Conservation (phyloP, 768 basidiomycete genomes). For the Tubosaeta brunneosetosa region DNA sequence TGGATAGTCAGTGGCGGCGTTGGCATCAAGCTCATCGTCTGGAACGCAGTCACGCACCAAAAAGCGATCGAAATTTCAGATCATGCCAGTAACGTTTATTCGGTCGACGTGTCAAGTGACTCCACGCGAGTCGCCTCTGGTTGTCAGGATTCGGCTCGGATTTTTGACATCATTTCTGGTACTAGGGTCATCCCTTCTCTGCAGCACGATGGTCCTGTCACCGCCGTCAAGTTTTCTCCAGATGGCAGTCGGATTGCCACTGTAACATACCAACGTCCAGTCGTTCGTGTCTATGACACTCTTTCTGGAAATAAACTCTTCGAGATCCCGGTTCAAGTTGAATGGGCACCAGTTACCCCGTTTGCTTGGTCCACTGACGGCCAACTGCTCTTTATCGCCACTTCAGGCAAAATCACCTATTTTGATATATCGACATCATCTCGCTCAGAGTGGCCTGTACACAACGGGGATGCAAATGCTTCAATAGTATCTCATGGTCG, state of each 20-base stretch:
- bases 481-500: background rate
- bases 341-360: background rate
- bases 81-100: background rate
- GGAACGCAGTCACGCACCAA: background rate
- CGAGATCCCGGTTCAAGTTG: background rate
- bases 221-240: constrained; percentile 1
- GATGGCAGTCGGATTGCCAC: background rate
- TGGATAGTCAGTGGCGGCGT: constrained; percentile 1
- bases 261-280: background rate
- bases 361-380: background rate
- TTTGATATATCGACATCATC: background rate
- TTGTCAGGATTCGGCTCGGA: background rate
- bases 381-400: background rate
- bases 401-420: background rate
- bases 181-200: background rate
- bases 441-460: background rate
- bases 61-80: background rate
- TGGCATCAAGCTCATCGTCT: background rate
- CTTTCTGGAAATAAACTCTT: background rate
- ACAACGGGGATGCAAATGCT: background rate
- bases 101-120: background rate
- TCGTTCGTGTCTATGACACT: background rate
- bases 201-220: background rate
- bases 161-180: constrained; percentile 2
- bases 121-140: background rate